Conservation (phyloP, 495 filamentous ascomycete genomes). For the Penicillium lividum region DNA sequence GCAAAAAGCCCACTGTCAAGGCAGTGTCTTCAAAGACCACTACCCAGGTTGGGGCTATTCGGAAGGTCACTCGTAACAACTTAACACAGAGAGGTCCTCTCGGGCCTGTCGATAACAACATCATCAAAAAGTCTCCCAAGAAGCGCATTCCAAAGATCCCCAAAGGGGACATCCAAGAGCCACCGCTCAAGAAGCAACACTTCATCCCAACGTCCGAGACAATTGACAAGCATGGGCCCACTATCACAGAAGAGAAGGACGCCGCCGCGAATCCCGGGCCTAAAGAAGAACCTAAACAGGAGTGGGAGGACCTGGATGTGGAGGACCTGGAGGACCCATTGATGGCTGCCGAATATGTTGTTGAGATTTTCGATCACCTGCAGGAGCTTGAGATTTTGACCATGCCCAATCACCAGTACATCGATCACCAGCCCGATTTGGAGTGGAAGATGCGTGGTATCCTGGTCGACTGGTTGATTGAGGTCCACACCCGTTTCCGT, state of each 20-base stretch:
- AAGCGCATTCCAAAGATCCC: slow-evolving; percentile 35
- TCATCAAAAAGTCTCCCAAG: slow-evolving; percentile 30
- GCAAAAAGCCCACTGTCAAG: slow-evolving; percentile 69
- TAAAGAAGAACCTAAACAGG: neutral
- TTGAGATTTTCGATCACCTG: slow-evolving; percentile 97
- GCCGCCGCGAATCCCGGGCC: neutral
- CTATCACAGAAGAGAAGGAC: neutral
- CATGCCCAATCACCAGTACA: slow-evolving; percentile 89
- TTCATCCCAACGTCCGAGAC: too few species aligned
- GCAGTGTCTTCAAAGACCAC: slow-evolving; percentile 72
- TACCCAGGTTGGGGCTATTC: slow-evolving; percentile 47
- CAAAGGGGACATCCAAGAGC: slow-evolving; percentile 65
- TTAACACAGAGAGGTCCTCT: slow-evolving; percentile 67
- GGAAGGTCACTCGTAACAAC: slow-evolving; percentile 71
- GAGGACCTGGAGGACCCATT: slow-evolving; percentile 91
- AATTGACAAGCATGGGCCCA: neutral
- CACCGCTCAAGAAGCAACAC: slow-evolving; percentile 54
- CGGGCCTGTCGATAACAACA: slow-evolving; percentile 45
- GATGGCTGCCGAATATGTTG: slow-evolving; percentile 97
- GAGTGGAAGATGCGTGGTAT: slow-evolving; percentile 99
- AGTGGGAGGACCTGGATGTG: slow-evolving; percentile 31
- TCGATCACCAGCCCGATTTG: slow-evolving; percentile 86
- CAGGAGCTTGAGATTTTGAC: slow-evolving; percentile 81
- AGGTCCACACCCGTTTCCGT: slow-evolving; percentile 96
- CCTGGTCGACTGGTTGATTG: slow-evolving; percentile 96